phyloP scores from a whole-genome alignment of 352 stramenopile species.

The Lagenidium sp. region DNA sequence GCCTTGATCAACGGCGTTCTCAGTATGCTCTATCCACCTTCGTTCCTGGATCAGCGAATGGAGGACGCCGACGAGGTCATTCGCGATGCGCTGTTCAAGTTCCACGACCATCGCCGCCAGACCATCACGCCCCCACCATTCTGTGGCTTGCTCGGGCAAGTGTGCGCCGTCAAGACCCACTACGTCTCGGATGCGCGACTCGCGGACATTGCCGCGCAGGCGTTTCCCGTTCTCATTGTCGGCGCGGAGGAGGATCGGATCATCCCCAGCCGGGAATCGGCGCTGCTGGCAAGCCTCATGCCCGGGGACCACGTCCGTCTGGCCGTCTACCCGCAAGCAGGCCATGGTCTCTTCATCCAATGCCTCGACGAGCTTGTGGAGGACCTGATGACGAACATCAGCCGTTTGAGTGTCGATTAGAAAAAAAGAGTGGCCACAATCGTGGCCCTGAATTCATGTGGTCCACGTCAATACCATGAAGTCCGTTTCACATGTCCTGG shows the following conservation, averaged over 20 bases:
- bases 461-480: slow-evolving; percentile 1
- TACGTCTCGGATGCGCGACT: slow-evolving; percentile 40
- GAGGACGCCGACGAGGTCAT: slow-evolving; percentile 12
- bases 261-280: slow-evolving; percentile 30
- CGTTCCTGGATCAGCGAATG: slow-evolving; percentile 22
- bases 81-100: slow-evolving; percentile 7
- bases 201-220: slow-evolving; percentile 22
- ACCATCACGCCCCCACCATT: background rate
- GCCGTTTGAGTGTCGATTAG: background rate
- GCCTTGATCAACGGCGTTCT: slow-evolving; percentile 21
- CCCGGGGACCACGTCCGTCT: slow-evolving; percentile 27
- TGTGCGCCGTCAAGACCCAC: slow-evolving; percentile 19
- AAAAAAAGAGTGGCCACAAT: background rate
- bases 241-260: slow-evolving; percentile 33
- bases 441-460: background rate
- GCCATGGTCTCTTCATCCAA: slow-evolving; percentile 38
- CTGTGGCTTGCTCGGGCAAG: slow-evolving; percentile 10
- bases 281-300: slow-evolving; percentile 22
- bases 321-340: slow-evolving; percentile 33
- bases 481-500: too few species aligned
- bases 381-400: slow-evolving; percentile 13
- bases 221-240: slow-evolving; percentile 42
- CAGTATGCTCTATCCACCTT: slow-evolving; percentile 26
- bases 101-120: slow-evolving; percentile 5
- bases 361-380: slow-evolving; percentile 24